A percentile compares a stretch with the other conserved stretches of the same genome.
phyloP scores from a whole-genome alignment of 768 basidiomycete genomes.

The Paxillus ammoniavirescens region DNA sequence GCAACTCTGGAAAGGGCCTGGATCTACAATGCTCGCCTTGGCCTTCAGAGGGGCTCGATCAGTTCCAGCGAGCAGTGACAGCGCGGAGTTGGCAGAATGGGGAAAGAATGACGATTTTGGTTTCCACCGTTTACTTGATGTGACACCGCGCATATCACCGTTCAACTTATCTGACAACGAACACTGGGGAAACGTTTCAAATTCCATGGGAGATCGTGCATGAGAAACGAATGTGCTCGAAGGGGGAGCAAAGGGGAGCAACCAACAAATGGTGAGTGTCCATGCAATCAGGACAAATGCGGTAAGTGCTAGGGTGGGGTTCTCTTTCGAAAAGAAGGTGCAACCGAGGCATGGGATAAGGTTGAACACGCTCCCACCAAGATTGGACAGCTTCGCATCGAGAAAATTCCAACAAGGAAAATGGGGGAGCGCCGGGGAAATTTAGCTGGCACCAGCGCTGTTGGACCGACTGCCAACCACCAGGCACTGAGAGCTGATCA shows the following conservation, averaged over 20 bases:
- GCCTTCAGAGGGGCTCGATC: too few relatives aligned
- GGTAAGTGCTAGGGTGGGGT: background rate
- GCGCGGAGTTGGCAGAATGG: background rate
- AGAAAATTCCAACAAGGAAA: background rate
- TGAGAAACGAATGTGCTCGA: conserved; percentile 1
- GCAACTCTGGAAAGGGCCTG: too few relatives aligned
- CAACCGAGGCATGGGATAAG: background rate
- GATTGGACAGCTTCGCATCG: background rate
- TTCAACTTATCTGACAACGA: background rate
- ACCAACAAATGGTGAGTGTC: background rate
- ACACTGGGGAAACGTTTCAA: background rate
- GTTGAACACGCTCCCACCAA: conserved; percentile 5
- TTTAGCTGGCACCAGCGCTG: background rate
- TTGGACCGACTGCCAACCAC: background rate
- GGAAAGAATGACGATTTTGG: background rate
- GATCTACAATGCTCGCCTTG: too few relatives aligned
- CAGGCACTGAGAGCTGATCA: background rate
- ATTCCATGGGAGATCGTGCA: conserved; percentile 7
- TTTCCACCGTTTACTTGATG: background rate
- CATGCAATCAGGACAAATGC: background rate
- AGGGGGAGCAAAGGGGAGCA: background rate
- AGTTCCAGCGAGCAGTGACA: too few relatives aligned
- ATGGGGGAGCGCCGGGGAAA: background rate
- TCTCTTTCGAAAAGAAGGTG: background rate
- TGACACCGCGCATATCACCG: background rate